Evolutionary conservation across 192 early-diverging fungal species (phyloP).

Genomic region (Diversispora epigaea): DNA sequence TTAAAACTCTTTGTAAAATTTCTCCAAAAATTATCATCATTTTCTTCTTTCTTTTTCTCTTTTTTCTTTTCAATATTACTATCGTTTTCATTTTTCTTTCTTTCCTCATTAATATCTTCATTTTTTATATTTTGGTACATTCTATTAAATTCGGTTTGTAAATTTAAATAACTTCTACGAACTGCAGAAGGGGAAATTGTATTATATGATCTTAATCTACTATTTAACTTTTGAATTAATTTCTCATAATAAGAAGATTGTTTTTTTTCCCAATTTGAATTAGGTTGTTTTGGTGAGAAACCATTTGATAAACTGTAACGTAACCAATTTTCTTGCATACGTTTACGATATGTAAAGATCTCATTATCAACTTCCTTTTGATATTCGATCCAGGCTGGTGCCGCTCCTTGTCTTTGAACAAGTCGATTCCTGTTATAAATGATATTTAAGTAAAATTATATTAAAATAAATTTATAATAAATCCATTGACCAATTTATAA

Average conservation of each 20-base stretch:
- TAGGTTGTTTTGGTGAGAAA: not conserved
- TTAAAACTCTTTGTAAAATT: not conserved
- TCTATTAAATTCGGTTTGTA: conserved; percentile 21
- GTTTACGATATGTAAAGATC: conserved; percentile 2
- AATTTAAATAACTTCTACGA: conserved; percentile 26
- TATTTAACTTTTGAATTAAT: conserved; percentile 25
- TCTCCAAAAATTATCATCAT: not conserved
- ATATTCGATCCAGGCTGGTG: conserved; percentile 36
- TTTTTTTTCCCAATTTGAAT: conserved; percentile 7
- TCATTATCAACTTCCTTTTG: conserved; percentile 34
- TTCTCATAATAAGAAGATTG: conserved; percentile 24
- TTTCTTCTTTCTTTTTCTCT: not conserved
- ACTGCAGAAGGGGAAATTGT: conserved; percentile 31
- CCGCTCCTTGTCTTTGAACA: conserved; percentile 35
- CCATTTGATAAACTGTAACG: not conserved
- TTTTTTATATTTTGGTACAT: conserved; percentile 1
- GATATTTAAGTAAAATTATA: not conserved
- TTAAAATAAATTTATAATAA: not conserved
- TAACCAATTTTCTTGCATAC: conserved; percentile 19
- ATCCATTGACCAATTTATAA: not conserved
- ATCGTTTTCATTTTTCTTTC: no score
- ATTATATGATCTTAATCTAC: conserved; percentile 36
- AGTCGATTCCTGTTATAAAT: conserved; percentile 34
- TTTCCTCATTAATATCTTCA: not conserved
- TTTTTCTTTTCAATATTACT: not conserved